Conservation (phyloP, 2,329 filamentous ascomycete genomes). For the Incumbomyces lentus region DNA sequence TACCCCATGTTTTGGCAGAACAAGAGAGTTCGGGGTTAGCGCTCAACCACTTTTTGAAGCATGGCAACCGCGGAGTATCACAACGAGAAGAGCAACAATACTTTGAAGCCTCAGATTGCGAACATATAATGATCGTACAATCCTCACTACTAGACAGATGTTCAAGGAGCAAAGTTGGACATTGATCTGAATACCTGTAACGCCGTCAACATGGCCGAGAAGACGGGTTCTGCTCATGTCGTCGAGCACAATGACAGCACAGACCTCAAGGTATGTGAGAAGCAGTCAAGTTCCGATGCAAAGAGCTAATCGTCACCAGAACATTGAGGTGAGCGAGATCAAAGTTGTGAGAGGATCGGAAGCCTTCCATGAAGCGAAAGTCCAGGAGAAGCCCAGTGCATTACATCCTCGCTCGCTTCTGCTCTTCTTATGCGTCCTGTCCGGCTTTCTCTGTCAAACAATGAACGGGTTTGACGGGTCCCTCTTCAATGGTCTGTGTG, state of each 20-base stretch:
- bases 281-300: background rate
- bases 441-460: conserved; percentile 38
- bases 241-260: background rate
- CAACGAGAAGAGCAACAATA: no score
- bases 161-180: no score
- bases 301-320: background rate
- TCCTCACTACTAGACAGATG: no score
- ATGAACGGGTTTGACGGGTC: conserved; percentile 51
- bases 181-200: background rate
- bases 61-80: no score
- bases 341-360: conserved; percentile 43
- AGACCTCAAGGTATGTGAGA: background rate
- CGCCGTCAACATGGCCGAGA: background rate
- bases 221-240: background rate
- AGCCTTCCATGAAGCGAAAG: conserved; percentile 45
- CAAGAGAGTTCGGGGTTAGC: no score
- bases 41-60: no score
- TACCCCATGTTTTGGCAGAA: no score
- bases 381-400: conserved; percentile 36
- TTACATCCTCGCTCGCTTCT: conserved; percentile 11
- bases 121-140: no score
- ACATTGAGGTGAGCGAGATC: conserved; percentile 12
- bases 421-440: conserved; percentile 14
- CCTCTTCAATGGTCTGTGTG: conserved; percentile 43
- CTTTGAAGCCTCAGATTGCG: no score